These are phyloP conservation scores for Rugonectria rugulosa DNA, from an alignment of 2,329 filamentous ascomycete genomes.

Conservation along the genomic window DNA sequence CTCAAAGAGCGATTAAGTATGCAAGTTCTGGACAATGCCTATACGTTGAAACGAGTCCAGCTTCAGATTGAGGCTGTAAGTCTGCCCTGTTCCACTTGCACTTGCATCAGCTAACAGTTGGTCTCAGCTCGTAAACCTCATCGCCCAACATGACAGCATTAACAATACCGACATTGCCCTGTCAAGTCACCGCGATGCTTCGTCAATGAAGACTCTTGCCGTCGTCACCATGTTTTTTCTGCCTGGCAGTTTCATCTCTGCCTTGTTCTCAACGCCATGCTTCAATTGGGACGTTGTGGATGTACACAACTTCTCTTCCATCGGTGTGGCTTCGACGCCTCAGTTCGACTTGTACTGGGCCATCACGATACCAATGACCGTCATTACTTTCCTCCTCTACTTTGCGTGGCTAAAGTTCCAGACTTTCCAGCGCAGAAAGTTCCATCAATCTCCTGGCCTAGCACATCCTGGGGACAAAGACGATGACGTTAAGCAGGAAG, in stretches of 20 bases:
- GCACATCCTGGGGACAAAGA: background rate
- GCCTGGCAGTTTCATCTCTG: conserved; percentile 51
- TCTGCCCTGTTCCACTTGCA: background rate
- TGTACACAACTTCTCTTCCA: conserved; percentile 27
- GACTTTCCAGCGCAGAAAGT: conserved; percentile 30
- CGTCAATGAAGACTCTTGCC: conserved; percentile 53
- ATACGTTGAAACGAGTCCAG: conserved; percentile 46
- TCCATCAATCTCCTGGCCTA: background rate
- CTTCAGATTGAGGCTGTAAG: conserved; percentile 50
- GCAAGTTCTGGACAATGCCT: conserved; percentile 47
- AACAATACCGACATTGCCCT: conserved; percentile 46
- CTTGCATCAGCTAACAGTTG: conserved; percentile 14
- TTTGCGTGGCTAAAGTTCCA: conserved; percentile 44
- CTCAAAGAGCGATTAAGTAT: conserved; percentile 44
- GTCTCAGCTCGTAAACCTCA: conserved; percentile 47
- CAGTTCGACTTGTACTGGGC: conserved; percentile 52
- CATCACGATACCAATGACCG: conserved; percentile 49
- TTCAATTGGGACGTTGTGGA: conserved; percentile 45
- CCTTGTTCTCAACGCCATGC: conserved; percentile 48
- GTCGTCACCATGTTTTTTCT: conserved; percentile 54
- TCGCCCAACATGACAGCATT: conserved; percentile 47
- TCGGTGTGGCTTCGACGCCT: conserved; percentile 42
- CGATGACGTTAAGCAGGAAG: background rate
- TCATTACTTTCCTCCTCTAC: conserved; percentile 46
- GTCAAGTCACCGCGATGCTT: conserved; percentile 49